Evolutionary conservation across 1,139 yeast genomes (phyloP), one percentile per base, ranked within the genome.

Genomic region (Taiozyma onychis): DNA sequence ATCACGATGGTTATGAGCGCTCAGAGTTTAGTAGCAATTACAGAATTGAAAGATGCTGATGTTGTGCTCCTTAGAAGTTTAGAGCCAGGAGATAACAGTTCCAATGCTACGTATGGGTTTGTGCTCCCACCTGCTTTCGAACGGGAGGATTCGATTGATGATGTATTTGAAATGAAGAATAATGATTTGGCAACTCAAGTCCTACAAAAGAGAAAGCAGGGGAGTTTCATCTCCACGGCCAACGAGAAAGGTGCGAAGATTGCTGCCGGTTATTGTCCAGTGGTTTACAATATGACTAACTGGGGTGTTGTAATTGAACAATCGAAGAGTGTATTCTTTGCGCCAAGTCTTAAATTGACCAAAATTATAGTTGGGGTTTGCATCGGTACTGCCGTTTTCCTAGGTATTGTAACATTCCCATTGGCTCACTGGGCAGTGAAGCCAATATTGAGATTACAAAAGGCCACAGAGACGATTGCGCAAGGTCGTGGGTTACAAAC

Each of bases 241-340:
- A 73, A 79, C 18, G 73, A 78, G 18, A 56, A 63, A 24, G 77
- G 75, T 3, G 56, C 62, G 4, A 56, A 64, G 2, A 80, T 86
- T 6, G 88, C 97, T 6, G 79, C 85, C 1, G 97, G 97, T 0
- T 90, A 71, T 64, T 74, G 87, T 1, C 73, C 76, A 13, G 78
- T 86, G 11, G 68, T 73, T 27, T 67, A 85, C 41, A 68, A 70
- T 32, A 66, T 75, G 41, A 74, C 73, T 1, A 71, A 72, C n/a
- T 91, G 98, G 98, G 77, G 82, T n/a, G 81, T 91, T 1, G 69
- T 84, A 0, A 81, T 90, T 9, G 85, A 85, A 55, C 95, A 89
- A 61, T 70, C 77, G 1, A 76, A 79, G 54, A 61, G 75, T 0
- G 75, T 69, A 1, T 88, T 89, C 59, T 73, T 81, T 62, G 77